Evolutionary conservation across 2,329 filamentous ascomycete species (phyloP), one percentile per base, ranked within the genome.

Genomic region (Lomentospora prolificans): DNA sequence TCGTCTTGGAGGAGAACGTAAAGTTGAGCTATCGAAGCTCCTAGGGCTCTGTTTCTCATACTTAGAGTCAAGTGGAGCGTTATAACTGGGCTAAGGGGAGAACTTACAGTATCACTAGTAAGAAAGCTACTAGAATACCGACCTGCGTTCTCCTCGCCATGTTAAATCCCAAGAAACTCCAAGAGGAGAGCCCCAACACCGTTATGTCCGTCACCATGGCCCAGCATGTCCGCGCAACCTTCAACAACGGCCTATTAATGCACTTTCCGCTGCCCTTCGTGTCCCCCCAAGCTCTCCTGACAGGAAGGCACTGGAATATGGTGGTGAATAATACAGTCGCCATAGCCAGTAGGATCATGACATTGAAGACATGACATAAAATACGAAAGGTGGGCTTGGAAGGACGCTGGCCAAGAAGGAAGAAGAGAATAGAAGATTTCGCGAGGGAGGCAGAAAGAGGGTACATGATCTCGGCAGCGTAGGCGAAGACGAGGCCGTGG

Each of bases 361-460:
- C 17, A 31, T 51, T 51, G n/a, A 51, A 9, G 19, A 28, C 19
- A 14, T 51, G 30, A 10, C 44, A 48, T 3, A 10, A 10, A 22
- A 48, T 25, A 2, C 44, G 19, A 22, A 48, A 48, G 10, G 22
- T 9, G 17, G 22, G 44, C 17, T 4, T 9, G 3, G 44, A 48
- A 19, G 22, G 24, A 6, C 22, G 17, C 4, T 10, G 44, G 3
- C 17, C 44, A 14, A 48, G 44, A 19, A 31, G 50, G 30, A 33
- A 51, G 25, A 51, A 51, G 50, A 51, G 50, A 25, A 51, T 31
- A 12, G 50, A 51, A 2, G 50, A 51, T 31, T 51, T 51, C 3
- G 17, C 50, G 25, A 51, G 50, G n/a, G 50, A 30, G 22, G 12
- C 27, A 4, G 30, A 31, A 10, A 24, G 50, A 12, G 25, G 25